Percentiles rank a stretch among this genome's conserved stretches.
These are phyloP conservation scores for Cutaneotrichosporon cyanovorans DNA, from an alignment of 1,284 basidiomycete genomes.

Conservation along the genomic window DNA sequence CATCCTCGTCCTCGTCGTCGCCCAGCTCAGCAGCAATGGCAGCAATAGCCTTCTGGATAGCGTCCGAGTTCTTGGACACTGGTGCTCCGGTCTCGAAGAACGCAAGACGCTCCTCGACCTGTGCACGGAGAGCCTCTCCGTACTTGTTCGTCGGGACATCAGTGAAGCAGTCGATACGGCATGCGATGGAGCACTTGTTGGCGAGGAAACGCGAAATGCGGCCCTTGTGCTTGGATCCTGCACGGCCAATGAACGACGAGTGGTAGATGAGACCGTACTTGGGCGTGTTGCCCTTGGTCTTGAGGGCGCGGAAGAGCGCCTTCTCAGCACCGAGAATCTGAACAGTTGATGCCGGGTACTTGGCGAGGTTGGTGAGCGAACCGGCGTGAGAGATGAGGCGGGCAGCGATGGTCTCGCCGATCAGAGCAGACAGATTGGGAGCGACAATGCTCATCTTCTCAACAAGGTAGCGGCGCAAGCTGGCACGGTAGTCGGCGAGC, in stretches of 20 bases:
- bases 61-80: conserved; percentile 77
- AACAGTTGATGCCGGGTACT: conserved; percentile 96
- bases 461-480: conserved; percentile 76
- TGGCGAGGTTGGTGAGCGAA: conserved; percentile 90
- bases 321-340: conserved; percentile 98
- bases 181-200: conserved; percentile 98
- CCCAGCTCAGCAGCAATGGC: conserved; percentile 61
- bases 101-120: conserved; percentile 90
- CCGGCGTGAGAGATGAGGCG: conserved; percentile 96
- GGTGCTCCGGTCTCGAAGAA: conserved; percentile 84
- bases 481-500: conserved; percentile 89
- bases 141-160: conserved; percentile 86
- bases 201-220: conserved; percentile 96
- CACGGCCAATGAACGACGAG: conserved; percentile 91
- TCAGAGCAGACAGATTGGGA: conserved; percentile 85
- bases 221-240: conserved; percentile 92
- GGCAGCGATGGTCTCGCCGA: conserved; percentile 93
- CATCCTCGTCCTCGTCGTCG: conserved; percentile 62
- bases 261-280: conserved; percentile 95
- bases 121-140: conserved; percentile 83
- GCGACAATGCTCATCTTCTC: conserved; percentile 99
- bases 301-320: conserved; percentile 92
- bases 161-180: conserved; percentile 93
- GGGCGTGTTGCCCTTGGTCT: conserved; percentile 98
- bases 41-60: conserved; percentile 78